These are phyloP conservation scores for Fusarium floridanum DNA, from an alignment of 2,329 filamentous ascomycete species.

Conservation along the genomic window DNA sequence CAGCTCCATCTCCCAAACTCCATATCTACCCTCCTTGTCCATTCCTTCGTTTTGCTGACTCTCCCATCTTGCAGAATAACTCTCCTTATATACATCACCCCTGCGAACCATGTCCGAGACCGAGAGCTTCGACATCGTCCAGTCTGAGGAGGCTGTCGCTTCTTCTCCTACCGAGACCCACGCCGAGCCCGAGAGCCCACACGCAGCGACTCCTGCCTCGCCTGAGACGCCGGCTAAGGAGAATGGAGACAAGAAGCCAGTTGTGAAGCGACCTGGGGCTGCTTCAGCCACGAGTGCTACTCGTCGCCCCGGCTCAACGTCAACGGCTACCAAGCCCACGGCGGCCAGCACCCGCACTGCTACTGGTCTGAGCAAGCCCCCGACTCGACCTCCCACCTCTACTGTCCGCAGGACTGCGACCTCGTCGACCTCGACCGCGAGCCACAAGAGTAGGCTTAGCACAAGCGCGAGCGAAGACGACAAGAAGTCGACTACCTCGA, in stretches of 20 bases:
- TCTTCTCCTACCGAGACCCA: conserved; percentile 50
- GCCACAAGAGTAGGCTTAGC: conserved; percentile 61
- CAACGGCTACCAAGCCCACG: conserved; percentile 45
- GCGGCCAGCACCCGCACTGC: conserved; percentile 53
- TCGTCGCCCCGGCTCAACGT: conserved; percentile 29
- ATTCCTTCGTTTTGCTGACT: conserved; percentile 12
- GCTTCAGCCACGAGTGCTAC: conserved; percentile 48
- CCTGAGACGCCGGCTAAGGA: conserved; percentile 52
- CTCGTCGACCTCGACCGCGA: conserved; percentile 54
- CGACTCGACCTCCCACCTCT: conserved; percentile 60
- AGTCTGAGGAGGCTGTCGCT: conserved; percentile 56
- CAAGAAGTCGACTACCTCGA: conserved; percentile 57
- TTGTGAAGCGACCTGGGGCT: conserved; percentile 54
- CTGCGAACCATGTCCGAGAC: conserved; percentile 59
- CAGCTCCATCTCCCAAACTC: conserved; percentile 11
- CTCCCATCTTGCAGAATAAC: conserved; percentile 15
- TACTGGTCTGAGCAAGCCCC: conserved; percentile 61
- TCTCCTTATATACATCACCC: conserved; percentile 27
- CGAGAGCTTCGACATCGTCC: conserved; percentile 60
- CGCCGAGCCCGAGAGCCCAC: conserved; percentile 45
- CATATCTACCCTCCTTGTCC: not conserved
- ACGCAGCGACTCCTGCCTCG: conserved; percentile 48
- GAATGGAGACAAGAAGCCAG: conserved; percentile 45
- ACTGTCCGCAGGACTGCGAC: conserved; percentile 50
- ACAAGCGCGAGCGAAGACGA: conserved; percentile 66